Conservation (phyloP, 2,329 filamentous ascomycete species). For the Didymella sp. region DNA sequence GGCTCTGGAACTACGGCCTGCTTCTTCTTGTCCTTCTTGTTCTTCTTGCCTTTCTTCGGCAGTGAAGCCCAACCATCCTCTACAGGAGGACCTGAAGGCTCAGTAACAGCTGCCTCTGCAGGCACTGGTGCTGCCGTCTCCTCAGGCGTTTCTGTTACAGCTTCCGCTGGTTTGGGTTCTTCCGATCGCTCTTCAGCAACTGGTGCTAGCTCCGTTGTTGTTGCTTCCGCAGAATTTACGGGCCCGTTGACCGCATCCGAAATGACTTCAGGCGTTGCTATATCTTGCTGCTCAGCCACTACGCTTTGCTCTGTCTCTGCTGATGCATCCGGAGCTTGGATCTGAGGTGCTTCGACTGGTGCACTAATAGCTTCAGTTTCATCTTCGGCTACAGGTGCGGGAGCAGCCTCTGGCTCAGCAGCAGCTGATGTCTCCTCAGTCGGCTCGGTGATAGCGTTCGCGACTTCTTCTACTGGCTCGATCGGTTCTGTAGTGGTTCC, state of each 20-base stretch:
- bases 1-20: not conserved
- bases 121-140: not conserved
- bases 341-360: not conserved
- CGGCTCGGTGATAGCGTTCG: not conserved
- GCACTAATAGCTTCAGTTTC: conserved; percentile 7
- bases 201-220: not conserved
- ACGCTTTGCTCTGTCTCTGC: conserved; percentile 6
- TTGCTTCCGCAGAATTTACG: not conserved
- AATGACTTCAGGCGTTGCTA: not conserved
- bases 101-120: not conserved
- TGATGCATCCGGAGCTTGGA: not conserved
- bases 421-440: not conserved
- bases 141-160: not conserved
- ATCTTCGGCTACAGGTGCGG: conserved; percentile 7
- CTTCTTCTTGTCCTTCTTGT: conserved; percentile 18
- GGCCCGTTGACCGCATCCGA: not conserved
- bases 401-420: not conserved
- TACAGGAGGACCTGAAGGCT: not conserved
- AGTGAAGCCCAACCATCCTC: conserved; percentile 10
- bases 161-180: not conserved
- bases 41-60: conserved; percentile 14
- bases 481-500: conserved; percentile 3
- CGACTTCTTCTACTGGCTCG: conserved; percentile 4
- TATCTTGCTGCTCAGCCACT: not conserved
- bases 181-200: not conserved